A percentile compares a stretch with the other conserved stretches of the same genome.
These are phyloP conservation scores for Populus hybrid DNA, from an alignment of 441 rosid genomes.

Conservation along the genomic window DNA sequence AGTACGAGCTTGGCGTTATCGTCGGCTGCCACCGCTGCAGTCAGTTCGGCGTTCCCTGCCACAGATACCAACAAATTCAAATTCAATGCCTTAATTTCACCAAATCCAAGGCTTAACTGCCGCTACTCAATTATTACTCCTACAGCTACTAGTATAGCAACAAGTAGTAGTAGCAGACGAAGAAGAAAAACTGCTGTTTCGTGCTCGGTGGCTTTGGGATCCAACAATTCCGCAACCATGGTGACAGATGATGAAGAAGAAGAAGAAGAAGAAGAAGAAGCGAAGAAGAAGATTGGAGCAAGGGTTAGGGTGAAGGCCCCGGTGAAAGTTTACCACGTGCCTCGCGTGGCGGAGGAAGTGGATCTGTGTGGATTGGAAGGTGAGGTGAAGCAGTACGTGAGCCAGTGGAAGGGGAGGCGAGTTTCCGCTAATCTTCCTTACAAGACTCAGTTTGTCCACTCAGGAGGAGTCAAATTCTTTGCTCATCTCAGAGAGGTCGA, in stretches of 20 bases:
- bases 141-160: background rate
- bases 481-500: slow-evolving; percentile 93
- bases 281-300: slow-evolving; percentile 52
- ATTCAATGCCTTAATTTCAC: background rate
- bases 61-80: background rate
- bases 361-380: slow-evolving; percentile 90
- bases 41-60: background rate
- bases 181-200: slow-evolving; percentile 22
- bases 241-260: too few relatives aligned
- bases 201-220: slow-evolving; percentile 36
- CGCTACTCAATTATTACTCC: background rate
- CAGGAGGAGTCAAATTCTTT: slow-evolving; percentile 56
- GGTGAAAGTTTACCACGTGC: slow-evolving; percentile 85
- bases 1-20: background rate
- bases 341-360: slow-evolving; percentile 75
- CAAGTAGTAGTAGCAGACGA: background rate
- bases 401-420: slow-evolving; percentile 78
- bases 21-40: background rate
- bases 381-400: slow-evolving; percentile 67
- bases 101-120: background rate
- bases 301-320: slow-evolving; percentile 77
- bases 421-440: slow-evolving; percentile 87
- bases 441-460: slow-evolving; percentile 58
- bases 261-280: slow-evolving; percentile 19
- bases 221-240: slow-evolving; percentile 15